A percentile compares a stretch with the other conserved stretches of the same genome.
These are phyloP conservation scores for Trichoderma sp. DNA, from an alignment of 2,329 filamentous ascomycete species.

Conservation along the genomic window DNA sequence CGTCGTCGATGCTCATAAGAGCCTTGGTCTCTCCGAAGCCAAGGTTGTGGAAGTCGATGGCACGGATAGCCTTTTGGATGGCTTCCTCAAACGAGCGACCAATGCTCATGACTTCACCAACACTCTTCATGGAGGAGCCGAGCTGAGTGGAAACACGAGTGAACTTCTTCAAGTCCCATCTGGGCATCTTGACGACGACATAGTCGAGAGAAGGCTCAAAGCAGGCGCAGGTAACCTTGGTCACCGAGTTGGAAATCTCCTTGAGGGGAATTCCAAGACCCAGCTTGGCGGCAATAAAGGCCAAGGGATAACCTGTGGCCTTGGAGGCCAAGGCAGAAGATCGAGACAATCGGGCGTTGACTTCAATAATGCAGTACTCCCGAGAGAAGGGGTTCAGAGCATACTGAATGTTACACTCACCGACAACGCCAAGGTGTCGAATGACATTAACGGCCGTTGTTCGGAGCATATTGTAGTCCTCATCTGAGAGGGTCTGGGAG, in stretches of 20 bases:
- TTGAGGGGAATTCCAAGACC: slow-evolving; percentile 93
- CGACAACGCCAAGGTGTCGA: slow-evolving; percentile 92
- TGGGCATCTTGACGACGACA: slow-evolving; percentile 96
- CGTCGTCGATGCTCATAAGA: slow-evolving; percentile 92
- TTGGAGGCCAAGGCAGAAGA: slow-evolving; percentile 96
- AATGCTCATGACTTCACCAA: slow-evolving; percentile 98
- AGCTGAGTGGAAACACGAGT: slow-evolving; percentile 93
- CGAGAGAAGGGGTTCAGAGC: slow-evolving; percentile 90
- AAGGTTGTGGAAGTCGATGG: slow-evolving; percentile 91
- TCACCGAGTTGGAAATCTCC: slow-evolving; percentile 94
- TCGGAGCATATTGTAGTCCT: slow-evolving; percentile 98
- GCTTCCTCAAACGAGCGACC: slow-evolving; percentile 96
- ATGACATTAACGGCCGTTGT: slow-evolving; percentile 97
- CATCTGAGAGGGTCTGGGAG: slow-evolving; percentile 92
- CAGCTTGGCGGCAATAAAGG: slow-evolving; percentile 95
- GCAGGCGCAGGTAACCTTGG: slow-evolving; percentile 91
- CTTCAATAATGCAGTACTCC: slow-evolving; percentile 99
- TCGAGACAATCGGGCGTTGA: slow-evolving; percentile 92
- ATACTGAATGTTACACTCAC: slow-evolving; percentile 99
- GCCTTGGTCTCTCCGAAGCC: slow-evolving; percentile 91
- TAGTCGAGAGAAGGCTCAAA: slow-evolving; percentile 99
- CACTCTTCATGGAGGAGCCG: slow-evolving; percentile 98
- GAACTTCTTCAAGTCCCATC: slow-evolving; percentile 99
- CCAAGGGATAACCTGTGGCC: slow-evolving; percentile 92
- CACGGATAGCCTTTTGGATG: slow-evolving; percentile 95